phyloP scores from a whole-genome alignment of 208 protist species.

The Phytomonas francai region DNA sequence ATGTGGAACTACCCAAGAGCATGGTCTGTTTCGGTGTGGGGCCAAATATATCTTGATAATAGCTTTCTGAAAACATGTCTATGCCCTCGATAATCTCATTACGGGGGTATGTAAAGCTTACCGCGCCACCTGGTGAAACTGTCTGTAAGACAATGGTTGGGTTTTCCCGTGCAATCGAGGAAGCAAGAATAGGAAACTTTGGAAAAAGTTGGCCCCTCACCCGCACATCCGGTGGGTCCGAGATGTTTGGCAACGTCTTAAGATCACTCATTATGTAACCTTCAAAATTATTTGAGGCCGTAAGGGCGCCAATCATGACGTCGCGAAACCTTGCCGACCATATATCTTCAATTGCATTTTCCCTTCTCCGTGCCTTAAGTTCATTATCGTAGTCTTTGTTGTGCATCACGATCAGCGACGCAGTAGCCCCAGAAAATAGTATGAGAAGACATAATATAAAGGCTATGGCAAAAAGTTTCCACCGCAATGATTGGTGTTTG shows the following conservation, averaged over 20 bases:
- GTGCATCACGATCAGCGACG: slow-evolving; percentile 26
- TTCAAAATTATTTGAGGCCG: slow-evolving; percentile 19
- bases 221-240: slow-evolving; percentile 10
- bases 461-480: slow-evolving; percentile 3
- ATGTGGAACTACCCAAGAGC: slow-evolving; percentile 10
- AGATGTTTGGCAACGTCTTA: slow-evolving; percentile 20
- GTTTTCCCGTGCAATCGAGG: slow-evolving; percentile 5
- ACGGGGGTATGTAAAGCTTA: slow-evolving; percentile 24
- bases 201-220: slow-evolving; percentile 25
- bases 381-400: slow-evolving; percentile 6
- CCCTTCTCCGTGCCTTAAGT: background rate
- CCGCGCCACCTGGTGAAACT: slow-evolving; percentile 52
- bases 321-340: slow-evolving; percentile 27
- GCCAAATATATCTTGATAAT: slow-evolving; percentile 3
- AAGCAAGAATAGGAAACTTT: slow-evolving; percentile 13
- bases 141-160: slow-evolving; percentile 16
- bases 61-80: slow-evolving; percentile 15
- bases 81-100: slow-evolving; percentile 6
- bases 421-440: slow-evolving; percentile 23
- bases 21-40: slow-evolving; percentile 21
- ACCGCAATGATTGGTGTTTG: background rate
- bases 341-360: slow-evolving; percentile 14
- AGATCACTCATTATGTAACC: slow-evolving; percentile 36
- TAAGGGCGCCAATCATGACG: slow-evolving; percentile 27
- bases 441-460: slow-evolving; percentile 19